Percentiles rank a stretch among this genome's conserved stretches.
Conservation (phyloP, 176 grass and related monocot genomes). For the Triticum timopheevii region DNA sequence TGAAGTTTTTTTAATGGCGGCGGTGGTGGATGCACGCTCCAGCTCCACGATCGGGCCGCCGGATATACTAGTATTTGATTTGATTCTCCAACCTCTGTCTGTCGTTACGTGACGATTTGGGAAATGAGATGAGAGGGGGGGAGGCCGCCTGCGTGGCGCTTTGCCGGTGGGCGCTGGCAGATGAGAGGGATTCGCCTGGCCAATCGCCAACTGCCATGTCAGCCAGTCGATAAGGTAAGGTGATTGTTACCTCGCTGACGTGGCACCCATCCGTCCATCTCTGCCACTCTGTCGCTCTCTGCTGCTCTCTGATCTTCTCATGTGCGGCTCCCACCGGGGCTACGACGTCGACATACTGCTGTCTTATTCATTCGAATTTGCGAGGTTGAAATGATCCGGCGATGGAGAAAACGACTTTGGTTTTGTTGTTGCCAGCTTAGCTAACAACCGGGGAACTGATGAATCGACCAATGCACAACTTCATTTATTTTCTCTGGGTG, state of each 20-base stretch:
- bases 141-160: background rate
- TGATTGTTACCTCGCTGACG: slow-evolving; percentile 6
- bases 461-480: too few relatives aligned
- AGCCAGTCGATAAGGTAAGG: slow-evolving; percentile 23
- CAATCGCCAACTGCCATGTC: slow-evolving; percentile 12
- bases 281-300: background rate
- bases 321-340: background rate
- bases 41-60: background rate
- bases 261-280: background rate
- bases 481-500: too few relatives aligned
- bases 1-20: slow-evolving; percentile 9
- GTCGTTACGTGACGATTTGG: background rate
- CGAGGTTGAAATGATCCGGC: too few relatives aligned
- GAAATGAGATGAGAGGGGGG: background rate
- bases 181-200: slow-evolving; percentile 26
- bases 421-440: too few relatives aligned
- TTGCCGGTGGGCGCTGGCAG: background rate
- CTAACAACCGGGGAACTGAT: too few relatives aligned
- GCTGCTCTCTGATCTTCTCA: background rate
- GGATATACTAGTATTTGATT: slow-evolving; percentile 15
- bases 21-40: background rate
- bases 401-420: too few relatives aligned
- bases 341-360: background rate
- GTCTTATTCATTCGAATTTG: too few relatives aligned
- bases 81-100: background rate